phyloP scores from a whole-genome alignment of 2,329 filamentous ascomycete genomes.

The Clonostachys solani region DNA sequence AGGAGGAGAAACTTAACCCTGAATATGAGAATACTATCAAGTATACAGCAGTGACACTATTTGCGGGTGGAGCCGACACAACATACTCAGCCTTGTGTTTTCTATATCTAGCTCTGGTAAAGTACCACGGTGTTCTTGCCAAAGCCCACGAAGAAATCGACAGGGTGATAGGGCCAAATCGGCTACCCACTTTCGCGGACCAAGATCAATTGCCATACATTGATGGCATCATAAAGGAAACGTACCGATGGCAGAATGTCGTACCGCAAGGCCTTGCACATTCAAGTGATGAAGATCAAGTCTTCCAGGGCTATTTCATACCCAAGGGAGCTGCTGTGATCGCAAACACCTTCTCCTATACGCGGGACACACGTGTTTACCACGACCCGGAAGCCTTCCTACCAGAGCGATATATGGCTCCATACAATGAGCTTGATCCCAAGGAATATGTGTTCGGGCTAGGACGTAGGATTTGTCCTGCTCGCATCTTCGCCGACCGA shows the following conservation, averaged over 20 bases:
- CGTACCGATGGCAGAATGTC: slow-evolving; percentile 13
- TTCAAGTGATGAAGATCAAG: slow-evolving; percentile 20
- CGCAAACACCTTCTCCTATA: slow-evolving; percentile 14
- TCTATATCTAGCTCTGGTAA: slow-evolving; percentile 16
- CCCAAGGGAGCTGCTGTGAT: slow-evolving; percentile 18
- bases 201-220: slow-evolving; percentile 16
- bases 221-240: slow-evolving; percentile 16
- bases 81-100: slow-evolving; percentile 8
- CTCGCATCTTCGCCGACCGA: slow-evolving; percentile 8
- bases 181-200: slow-evolving; percentile 14
- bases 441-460: slow-evolving; percentile 7
- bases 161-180: slow-evolving; percentile 14
- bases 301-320: slow-evolving; percentile 12
- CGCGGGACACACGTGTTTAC: slow-evolving; percentile 2
- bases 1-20: neutral
- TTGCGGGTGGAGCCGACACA: slow-evolving; percentile 12
- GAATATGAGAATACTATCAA: slow-evolving; percentile 6
- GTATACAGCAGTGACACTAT: slow-evolving; percentile 8
- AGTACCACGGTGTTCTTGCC: slow-evolving; percentile 11
- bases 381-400: slow-evolving; percentile 1
- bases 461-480: slow-evolving; percentile 11
- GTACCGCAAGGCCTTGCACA: slow-evolving; percentile 30
- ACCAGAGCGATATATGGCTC: slow-evolving; percentile 3
- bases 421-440: slow-evolving; percentile 6
- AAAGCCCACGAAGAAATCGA: slow-evolving; percentile 16